Percentiles rank a stretch among this genome's conserved stretches.
These are phyloP conservation scores for Suillus luteus DNA, from an alignment of 768 basidiomycete species.

Conservation along the genomic window DNA sequence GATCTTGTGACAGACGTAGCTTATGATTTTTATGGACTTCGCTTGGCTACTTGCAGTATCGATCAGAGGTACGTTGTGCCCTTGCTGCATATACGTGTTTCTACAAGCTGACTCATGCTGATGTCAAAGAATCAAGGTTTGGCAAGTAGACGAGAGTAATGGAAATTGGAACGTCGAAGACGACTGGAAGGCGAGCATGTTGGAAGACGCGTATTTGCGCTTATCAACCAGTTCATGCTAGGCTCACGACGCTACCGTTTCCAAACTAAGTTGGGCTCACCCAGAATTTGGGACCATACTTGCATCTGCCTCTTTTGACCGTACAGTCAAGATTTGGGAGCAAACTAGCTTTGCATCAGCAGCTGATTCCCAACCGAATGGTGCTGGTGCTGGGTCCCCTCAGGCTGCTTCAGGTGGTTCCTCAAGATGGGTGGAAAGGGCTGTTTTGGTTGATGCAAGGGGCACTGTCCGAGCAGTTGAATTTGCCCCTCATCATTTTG, in stretches of 20 bases:
- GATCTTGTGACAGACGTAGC: slow-evolving; percentile 85
- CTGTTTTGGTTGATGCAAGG: slow-evolving; percentile 77
- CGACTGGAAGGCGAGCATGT: slow-evolving; percentile 80
- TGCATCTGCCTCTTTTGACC: slow-evolving; percentile 86
- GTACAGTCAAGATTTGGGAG: slow-evolving; percentile 94
- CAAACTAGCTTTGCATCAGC: slow-evolving; percentile 44
- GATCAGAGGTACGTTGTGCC: slow-evolving; percentile 67
- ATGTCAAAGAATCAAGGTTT: slow-evolving; percentile 74
- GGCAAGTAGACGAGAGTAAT: slow-evolving; percentile 71
- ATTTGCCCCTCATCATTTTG: slow-evolving; percentile 86
- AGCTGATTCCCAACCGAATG: slow-evolving; percentile 28
- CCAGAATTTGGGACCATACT: slow-evolving; percentile 89
- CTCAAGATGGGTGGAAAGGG: slow-evolving; percentile 72
- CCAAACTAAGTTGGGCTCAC: slow-evolving; percentile 86
- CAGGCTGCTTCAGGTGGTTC: slow-evolving; percentile 26
- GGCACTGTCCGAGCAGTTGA: slow-evolving; percentile 86
- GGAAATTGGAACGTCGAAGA: slow-evolving; percentile 80
- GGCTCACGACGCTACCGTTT: slow-evolving; percentile 94
- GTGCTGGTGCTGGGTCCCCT: slow-evolving; percentile 19
- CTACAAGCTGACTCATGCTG: slow-evolving; percentile 15
- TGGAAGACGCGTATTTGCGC: slow-evolving; percentile 6
- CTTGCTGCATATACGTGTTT: neutral
- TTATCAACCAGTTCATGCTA: slow-evolving; percentile 33
- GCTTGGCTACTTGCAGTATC: slow-evolving; percentile 77
- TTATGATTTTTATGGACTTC: slow-evolving; percentile 89